Conservation (phyloP, 176 grass and related monocot genomes). For the Stipa capillata region DNA sequence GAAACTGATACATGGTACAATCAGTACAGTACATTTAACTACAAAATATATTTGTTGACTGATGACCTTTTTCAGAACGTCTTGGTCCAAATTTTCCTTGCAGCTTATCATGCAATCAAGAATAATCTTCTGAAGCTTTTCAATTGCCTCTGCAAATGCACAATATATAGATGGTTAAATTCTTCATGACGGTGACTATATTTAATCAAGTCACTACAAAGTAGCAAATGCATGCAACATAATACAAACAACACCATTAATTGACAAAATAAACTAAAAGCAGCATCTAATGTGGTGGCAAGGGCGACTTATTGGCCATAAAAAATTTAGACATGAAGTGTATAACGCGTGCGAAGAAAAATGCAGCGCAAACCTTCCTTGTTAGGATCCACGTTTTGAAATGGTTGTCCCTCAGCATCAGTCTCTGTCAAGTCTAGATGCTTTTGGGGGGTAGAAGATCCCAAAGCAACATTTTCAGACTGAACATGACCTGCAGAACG, state of each 20-base stretch:
- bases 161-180: not conserved
- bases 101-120: conserved; percentile 58
- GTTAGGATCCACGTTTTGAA: conserved; percentile 25
- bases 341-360: not conserved
- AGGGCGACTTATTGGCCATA: not conserved
- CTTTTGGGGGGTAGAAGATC: conserved; percentile 21
- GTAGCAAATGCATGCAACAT: not conserved
- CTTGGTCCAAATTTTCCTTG: conserved; percentile 68
- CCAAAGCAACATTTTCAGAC: conserved; percentile 20
- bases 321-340: not conserved
- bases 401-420: conserved; percentile 19
- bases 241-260: not conserved
- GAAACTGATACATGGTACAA: not conserved
- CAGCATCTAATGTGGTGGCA: not conserved
- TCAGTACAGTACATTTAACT: not conserved
- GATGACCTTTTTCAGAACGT: conserved; percentile 37
- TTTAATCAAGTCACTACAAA: not conserved
- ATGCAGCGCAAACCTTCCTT: conserved; percentile 30
- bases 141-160: conserved; percentile 58
- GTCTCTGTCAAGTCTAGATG: conserved; percentile 33
- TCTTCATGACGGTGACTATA: not conserved
- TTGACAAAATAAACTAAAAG: not conserved
- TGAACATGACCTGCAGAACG: conserved; percentile 18
- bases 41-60: not conserved
- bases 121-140: conserved; percentile 55